Evolutionary conservation across 768 basidiomycete species (phyloP).

Genomic region (Auricularia cornea): DNA sequence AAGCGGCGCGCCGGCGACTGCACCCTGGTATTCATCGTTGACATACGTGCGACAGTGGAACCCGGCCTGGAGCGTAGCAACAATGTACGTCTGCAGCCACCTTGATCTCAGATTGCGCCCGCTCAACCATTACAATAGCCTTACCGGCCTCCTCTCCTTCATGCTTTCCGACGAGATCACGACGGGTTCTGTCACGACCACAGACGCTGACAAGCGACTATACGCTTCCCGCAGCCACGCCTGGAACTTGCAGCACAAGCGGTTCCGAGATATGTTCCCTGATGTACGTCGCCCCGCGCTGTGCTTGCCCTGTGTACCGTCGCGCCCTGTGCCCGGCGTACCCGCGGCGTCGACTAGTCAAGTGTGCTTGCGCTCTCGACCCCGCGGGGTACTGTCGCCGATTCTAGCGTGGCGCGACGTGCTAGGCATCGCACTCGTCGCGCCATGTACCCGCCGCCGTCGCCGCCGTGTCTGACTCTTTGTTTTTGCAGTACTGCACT

Average conservation of each 20-base stretch:
- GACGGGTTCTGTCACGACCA: slow-evolving; percentile 80
- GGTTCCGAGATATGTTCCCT: slow-evolving; percentile 83
- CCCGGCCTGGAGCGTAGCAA: slow-evolving; percentile 91
- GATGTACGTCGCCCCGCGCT: slow-evolving; percentile 66
- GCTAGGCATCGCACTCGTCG: no score
- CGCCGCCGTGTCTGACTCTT: no score
- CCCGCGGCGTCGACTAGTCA: no score
- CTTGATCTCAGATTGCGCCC: slow-evolving; percentile 3
- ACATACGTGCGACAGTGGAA: slow-evolving; percentile 56
- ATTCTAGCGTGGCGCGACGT: no score
- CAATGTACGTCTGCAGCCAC: slow-evolving; percentile 54
- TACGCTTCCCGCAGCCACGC: slow-evolving; percentile 75
- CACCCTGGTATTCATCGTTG: slow-evolving; percentile 1
- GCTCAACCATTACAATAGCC: slow-evolving; percentile 34
- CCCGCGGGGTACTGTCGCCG: no score
- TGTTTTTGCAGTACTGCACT: slow-evolving; percentile 56
- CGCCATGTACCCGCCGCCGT: no score
- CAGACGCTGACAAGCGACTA: slow-evolving; percentile 65
- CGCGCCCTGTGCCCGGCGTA: no score
- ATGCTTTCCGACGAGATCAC: slow-evolving; percentile 97
- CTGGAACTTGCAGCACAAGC: slow-evolving; percentile 73
- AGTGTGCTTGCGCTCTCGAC: no score
- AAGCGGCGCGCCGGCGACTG: slow-evolving; percentile 23
- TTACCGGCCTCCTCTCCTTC: slow-evolving; percentile 89
- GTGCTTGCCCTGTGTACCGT: no score